Conservation (phyloP, 495 filamentous ascomycete species). For the Trichocladium uniseriatum region DNA sequence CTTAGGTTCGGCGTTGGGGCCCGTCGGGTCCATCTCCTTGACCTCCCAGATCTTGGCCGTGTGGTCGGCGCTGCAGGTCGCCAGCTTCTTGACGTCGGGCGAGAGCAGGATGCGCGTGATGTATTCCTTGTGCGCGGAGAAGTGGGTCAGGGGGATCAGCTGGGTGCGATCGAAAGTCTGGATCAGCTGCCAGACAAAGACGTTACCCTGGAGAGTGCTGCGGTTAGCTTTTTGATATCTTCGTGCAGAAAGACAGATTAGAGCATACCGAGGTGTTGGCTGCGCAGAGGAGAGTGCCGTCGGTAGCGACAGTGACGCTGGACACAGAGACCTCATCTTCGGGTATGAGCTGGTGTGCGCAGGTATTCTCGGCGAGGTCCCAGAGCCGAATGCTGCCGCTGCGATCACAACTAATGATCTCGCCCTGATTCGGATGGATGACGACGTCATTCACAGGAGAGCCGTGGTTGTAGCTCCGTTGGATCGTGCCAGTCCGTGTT, state of each 20-base stretch:
- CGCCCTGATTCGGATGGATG: constrained; percentile 96
- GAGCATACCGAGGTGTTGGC: constrained; percentile 76
- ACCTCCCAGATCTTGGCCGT: constrained; percentile 97
- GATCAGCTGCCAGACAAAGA: constrained; percentile 91
- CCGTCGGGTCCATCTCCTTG: constrained; percentile 47
- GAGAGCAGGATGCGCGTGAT: constrained; percentile 94
- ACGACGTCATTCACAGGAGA: constrained; percentile 89
- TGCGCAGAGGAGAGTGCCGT: constrained; percentile 88
- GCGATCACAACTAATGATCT: constrained; percentile 92
- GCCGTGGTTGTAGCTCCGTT: constrained; percentile 85
- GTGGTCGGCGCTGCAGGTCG: constrained; percentile 95
- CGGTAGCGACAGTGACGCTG: constrained; percentile 91
- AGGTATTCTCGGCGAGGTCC: constrained; percentile 95
- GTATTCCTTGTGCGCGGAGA: constrained; percentile 85
- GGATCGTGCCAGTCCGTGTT: constrained; percentile 75
- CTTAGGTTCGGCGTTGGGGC: constrained; percentile 29
- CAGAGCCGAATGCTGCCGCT: constrained; percentile 89
- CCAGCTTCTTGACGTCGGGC: constrained; percentile 92
- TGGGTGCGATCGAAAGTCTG: constrained; percentile 76
- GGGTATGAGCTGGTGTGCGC: constrained; percentile 90
- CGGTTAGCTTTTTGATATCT: background rate
- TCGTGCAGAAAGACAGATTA: background rate
- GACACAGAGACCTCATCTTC: constrained; percentile 89
- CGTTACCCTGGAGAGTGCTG: constrained; percentile 59
- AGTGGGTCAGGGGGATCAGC: constrained; percentile 83